phyloP scores from a whole-genome alignment of 2,329 filamentous ascomycete species.

The Fusarium praegraminearum region DNA sequence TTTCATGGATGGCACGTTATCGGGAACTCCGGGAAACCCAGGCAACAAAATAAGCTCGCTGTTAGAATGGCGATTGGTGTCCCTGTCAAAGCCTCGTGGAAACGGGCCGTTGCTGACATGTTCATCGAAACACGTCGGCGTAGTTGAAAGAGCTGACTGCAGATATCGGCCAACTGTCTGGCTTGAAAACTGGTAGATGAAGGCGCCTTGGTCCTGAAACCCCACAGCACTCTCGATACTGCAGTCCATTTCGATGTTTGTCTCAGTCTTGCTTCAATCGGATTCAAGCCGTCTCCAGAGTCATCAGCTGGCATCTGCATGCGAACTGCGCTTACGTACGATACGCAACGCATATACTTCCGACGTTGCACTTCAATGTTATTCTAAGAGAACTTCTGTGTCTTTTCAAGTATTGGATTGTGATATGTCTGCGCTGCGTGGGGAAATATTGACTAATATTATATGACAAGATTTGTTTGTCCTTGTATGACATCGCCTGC shows the following conservation, averaged over 20 bases:
- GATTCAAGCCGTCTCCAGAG: background rate
- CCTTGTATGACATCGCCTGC: background rate
- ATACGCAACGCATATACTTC: background rate
- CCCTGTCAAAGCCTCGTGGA: background rate
- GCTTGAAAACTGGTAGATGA: background rate
- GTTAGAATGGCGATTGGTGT: background rate
- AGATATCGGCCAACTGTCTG: background rate
- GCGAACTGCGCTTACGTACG: conserved; percentile 1
- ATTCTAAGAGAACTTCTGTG: background rate
- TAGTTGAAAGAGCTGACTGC: background rate
- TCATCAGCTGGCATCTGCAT: background rate
- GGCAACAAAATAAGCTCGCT: conserved; percentile 12
- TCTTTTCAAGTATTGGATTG: background rate
- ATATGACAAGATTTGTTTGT: background rate
- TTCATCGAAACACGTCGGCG: background rate
- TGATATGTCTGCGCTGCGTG: background rate
- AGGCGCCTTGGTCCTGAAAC: background rate
- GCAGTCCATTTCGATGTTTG: background rate
- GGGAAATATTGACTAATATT: background rate
- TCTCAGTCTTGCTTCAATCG: background rate
- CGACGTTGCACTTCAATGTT: background rate
- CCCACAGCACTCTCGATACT: background rate
- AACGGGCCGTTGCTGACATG: conserved; percentile 8
- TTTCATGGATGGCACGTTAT: background rate
- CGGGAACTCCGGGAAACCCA: conserved; percentile 4